Evolutionary conservation across 169 alveolate genomes (phyloP), one percentile per base, ranked within the genome.

Genomic region (Ichthyophthirius multifiliis): DNA sequence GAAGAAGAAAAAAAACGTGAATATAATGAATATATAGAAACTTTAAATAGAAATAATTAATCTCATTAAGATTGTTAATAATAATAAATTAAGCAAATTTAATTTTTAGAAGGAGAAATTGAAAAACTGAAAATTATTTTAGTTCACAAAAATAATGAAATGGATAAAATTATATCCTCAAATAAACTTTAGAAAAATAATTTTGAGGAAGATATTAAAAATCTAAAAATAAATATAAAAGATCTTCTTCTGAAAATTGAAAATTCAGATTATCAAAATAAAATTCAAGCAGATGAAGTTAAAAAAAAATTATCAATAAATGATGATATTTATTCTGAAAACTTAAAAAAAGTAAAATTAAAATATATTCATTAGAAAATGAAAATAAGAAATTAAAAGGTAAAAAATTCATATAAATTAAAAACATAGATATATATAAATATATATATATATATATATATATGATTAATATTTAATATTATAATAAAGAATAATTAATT

Each of bases 1-100:
- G 81, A 81, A 55, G 75, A 67, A 71, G 86, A 81, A 9, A 81
- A 55, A 47, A 81, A 71, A 43, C 44, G 71, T 48, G 86, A 81
- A 47, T 47, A 46, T 6, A 35, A 41, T 27, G 82, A 71, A 23
- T 39, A 43, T 27, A 39, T 31, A 23, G 67, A 41, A 7, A 55
- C 74, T 35, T 55, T 81, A 27, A 48, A 81, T 43, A 43, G 80
- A 48, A 27, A 63, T 20, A 48, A 67, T 23, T 23, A 55, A 37
- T 44, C 63, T 71, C 55, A 81, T 48, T 65, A 74, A 35, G 55
- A 34, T 12, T 47, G 44, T 18, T 48, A 64, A 37, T 43, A 47
- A 20, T 65, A 81, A 35, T 43, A 64, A 13, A 47, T 63, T 30
- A 73, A 63, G 31, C 43, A 81, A 30, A 81, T 81, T n/a, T 18